phyloP scores from a whole-genome alignment of 768 basidiomycete genomes.

The Pulveroboletus sp. region DNA sequence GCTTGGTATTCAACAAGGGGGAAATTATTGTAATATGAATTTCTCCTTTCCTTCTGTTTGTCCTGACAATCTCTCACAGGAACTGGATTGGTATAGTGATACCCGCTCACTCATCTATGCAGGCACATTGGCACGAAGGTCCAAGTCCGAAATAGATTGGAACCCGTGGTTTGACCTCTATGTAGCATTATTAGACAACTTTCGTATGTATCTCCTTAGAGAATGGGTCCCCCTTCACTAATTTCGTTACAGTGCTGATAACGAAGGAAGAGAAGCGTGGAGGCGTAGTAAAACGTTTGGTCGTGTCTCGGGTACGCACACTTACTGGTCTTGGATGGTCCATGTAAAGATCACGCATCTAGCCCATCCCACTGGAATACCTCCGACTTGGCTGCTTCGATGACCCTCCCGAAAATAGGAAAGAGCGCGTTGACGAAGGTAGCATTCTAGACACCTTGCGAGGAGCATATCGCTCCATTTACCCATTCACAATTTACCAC shows the following conservation, averaged over 20 bases:
- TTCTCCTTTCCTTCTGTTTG: not conserved
- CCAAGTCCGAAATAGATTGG: conserved; percentile 62
- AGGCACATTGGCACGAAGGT: conserved; percentile 59
- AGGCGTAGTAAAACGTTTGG: conserved; percentile 45
- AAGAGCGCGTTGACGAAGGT: conserved; percentile 59
- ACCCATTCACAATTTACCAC: conserved; percentile 78
- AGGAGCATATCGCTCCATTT: conserved; percentile 53
- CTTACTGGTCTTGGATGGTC: not conserved
- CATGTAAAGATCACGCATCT: conserved; percentile 9
- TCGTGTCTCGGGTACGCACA: conserved; percentile 63
- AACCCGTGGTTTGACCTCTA: conserved; percentile 70
- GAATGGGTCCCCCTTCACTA: not conserved
- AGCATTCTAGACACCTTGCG: conserved; percentile 54
- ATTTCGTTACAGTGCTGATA: conserved; percentile 51
- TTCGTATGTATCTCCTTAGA: conserved; percentile 45
- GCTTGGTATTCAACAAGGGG: conserved; percentile 67
- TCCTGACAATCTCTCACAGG: conserved; percentile 42
- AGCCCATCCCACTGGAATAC: conserved; percentile 82
- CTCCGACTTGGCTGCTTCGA: conserved; percentile 70
- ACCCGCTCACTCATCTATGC: conserved; percentile 69
- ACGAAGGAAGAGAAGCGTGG: conserved; percentile 60
- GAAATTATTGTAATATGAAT: conserved; percentile 71
- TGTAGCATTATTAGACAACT: conserved; percentile 73
- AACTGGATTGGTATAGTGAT: conserved; percentile 79
- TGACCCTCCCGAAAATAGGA: conserved; percentile 56